These are phyloP conservation scores for Hylodesmum podocarpum DNA, from an alignment of 306 rosid genomes.

Conservation along the genomic window DNA sequence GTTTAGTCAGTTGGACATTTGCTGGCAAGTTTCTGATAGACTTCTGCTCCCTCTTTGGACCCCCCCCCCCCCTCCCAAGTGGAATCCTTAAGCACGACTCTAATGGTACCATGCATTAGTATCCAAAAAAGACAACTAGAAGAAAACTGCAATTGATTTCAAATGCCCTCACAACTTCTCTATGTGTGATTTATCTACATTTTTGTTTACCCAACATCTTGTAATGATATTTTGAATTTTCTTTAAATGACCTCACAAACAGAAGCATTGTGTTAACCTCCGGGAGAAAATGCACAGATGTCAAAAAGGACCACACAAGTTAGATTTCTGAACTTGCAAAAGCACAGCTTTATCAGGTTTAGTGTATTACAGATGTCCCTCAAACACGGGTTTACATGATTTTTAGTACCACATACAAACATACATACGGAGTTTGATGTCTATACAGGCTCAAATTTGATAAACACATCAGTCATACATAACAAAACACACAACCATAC, in stretches of 20 bases:
- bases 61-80: background rate
- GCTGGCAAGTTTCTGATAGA: background rate
- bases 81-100: background rate
- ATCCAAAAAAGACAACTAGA: background rate
- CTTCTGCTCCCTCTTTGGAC: background rate
- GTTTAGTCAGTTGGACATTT: background rate
- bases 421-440: background rate
- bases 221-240: background rate
- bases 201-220: background rate
- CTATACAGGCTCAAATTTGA: background rate
- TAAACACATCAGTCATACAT: slow-evolving; percentile 4
- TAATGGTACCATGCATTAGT: background rate
- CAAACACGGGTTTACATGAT: background rate
- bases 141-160: background rate
- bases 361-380: slow-evolving; percentile 2
- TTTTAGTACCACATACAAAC: background rate
- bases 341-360: background rate
- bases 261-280: slow-evolving; percentile 16
- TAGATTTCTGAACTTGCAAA: slow-evolving; percentile 1
- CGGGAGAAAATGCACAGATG: slow-evolving; percentile 10
- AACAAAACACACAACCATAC: background rate
- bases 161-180: slow-evolving; percentile 1
- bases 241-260: background rate
- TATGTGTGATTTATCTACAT: slow-evolving; percentile 11
- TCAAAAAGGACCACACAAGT: background rate